Evolutionary conservation across 164 flowering plant species (phyloP), one percentile per base, ranked within the genome.

Genomic region (Vitis cinerea): DNA sequence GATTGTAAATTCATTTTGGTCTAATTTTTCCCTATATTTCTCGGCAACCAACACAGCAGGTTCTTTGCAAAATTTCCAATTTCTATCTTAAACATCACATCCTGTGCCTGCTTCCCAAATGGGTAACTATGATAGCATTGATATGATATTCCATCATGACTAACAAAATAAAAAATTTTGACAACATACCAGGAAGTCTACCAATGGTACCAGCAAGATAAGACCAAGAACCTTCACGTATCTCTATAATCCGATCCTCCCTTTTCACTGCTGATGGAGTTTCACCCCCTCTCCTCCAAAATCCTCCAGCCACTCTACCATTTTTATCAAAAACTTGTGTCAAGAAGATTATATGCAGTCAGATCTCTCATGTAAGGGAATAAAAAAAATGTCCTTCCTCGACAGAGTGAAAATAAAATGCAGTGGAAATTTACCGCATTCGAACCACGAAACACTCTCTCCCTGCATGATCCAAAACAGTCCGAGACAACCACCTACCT

Each of bases 231-330:
- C 99, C 99, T 83, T 87, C 91, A 2, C 92, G 88, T 59, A 95
- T 76, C 81, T 95, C 94, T 59, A 84, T 83, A 51, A 91, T 83
- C 74, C 99, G 75, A 9, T 91, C 94, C 71, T 86, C 92, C 93
- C 91, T 82, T 69, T 82, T 88, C 70, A 95, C 93, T 4, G 81
- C 67, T 3, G 71, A 70, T 8, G 99, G 99, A 56, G 76, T 70
- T 71, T 93, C 97, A 29, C 85, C 93, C 61, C 97, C 92, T 82
- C 99, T 84, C 77, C 97, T 88, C 94, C 96, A 95, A 78, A 95
- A 78, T 57, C 99, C 99, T 47, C 76, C 86, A 51, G 86, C 97
- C 49, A 95, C 82, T 78, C 99, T 95, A 71, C 52, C 50, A 61
- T 50, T 54, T 27, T 12, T 30, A 50, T 15, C 7, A 3, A 27